A percentile compares a stretch with the other conserved stretches of the same genome.
Evolutionary conservation across 1,284 basidiomycete genomes (phyloP).

Genomic region (Moesziomyces parantarcticus): DNA sequence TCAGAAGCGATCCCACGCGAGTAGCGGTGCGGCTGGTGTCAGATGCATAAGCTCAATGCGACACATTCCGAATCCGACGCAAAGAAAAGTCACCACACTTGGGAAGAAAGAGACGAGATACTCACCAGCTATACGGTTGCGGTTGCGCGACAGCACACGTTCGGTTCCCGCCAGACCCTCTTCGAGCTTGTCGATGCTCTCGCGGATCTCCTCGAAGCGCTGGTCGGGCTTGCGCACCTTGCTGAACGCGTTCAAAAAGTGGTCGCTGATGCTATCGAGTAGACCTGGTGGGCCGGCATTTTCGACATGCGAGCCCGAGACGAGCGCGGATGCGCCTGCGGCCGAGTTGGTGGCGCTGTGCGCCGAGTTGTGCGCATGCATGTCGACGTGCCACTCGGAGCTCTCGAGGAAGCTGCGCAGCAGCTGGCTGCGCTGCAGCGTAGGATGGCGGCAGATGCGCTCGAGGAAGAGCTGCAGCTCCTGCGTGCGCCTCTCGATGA

Average conservation of each 20-base stretch:
- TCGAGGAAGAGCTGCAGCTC: slow-evolving; percentile 94
- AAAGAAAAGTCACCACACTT: no score
- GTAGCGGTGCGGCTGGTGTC: slow-evolving; percentile 1
- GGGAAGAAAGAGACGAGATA: slow-evolving; percentile 34
- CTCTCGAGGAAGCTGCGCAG: slow-evolving; percentile 93
- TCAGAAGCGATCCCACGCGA: not conserved
- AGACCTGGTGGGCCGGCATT: slow-evolving; percentile 45
- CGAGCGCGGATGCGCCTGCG: slow-evolving; percentile 12
- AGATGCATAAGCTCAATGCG: no score
- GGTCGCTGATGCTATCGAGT: slow-evolving; percentile 89
- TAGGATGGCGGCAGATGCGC: slow-evolving; percentile 89
- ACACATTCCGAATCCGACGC: no score
- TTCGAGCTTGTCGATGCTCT: slow-evolving; percentile 92
- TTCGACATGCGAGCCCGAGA: slow-evolving; percentile 33
- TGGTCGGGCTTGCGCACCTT: slow-evolving; percentile 96
- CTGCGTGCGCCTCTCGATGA: slow-evolving; percentile 87
- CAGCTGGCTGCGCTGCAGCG: slow-evolving; percentile 88
- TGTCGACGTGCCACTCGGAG: slow-evolving; percentile 82
- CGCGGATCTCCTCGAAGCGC: slow-evolving; percentile 89
- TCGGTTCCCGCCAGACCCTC: slow-evolving; percentile 86
- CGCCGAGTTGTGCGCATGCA: slow-evolving; percentile 62
- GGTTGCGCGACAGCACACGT: slow-evolving; percentile 56
- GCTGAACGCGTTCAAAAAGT: slow-evolving; percentile 91
- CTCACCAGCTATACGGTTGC: slow-evolving; percentile 76
- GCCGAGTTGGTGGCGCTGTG: slow-evolving; percentile 20